Conservation (phyloP, 148 eudicot species). For the Persicaria maculosa region DNA sequence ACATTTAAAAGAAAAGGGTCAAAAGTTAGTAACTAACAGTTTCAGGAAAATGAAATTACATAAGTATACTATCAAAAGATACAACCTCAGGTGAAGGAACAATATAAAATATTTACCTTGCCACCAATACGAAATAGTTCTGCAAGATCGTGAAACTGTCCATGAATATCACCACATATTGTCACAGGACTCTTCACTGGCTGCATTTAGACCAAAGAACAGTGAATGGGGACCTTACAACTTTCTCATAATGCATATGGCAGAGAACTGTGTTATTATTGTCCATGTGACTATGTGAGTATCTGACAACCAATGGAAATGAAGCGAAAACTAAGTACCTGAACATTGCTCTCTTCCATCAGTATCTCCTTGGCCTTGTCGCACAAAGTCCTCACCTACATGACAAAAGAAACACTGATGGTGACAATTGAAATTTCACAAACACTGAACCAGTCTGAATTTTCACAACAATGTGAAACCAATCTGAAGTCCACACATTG, state of each 20-base stretch:
- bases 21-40: neutral
- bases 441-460: neutral
- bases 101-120: constrained; percentile 37
- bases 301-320: neutral
- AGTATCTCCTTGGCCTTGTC: constrained; percentile 94
- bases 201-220: constrained; percentile 34
- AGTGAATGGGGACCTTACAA: neutral
- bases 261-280: neutral
- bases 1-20: constrained; percentile 15
- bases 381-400: constrained; percentile 69
- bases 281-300: no score
- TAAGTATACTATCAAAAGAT: neutral
- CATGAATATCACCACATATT: constrained; percentile 97
- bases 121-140: constrained; percentile 97
- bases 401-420: constrained; percentile 6
- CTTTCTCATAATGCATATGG: neutral
- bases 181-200: constrained; percentile 98
- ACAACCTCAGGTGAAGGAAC: neutral
- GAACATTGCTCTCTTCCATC: constrained; percentile 96
- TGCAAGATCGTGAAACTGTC: constrained; percentile 96
- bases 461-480: neutral
- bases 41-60: neutral
- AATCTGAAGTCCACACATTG: neutral
- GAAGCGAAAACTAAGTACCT: constrained; percentile 31
- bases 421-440: neutral